These are phyloP conservation scores for Pulveroboletus sp. DNA, from an alignment of 768 basidiomycete genomes.

Conservation along the genomic window DNA sequence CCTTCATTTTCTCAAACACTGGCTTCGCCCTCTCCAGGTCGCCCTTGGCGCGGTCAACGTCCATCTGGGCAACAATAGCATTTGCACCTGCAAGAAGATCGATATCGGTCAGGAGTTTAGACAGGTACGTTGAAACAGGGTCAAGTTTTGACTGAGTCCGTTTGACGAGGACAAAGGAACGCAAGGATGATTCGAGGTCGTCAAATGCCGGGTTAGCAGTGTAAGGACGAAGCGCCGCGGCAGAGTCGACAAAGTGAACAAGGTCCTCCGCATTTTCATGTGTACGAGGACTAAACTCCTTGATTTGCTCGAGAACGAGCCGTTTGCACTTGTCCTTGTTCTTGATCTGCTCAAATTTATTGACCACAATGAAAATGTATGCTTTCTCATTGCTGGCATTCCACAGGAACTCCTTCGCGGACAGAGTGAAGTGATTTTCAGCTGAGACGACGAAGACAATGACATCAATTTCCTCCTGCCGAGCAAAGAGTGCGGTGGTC, in stretches of 20 bases:
- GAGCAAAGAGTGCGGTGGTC: constrained; percentile 92
- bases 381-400: constrained; percentile 96
- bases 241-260: constrained; percentile 97
- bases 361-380: constrained; percentile 96
- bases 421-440: constrained; percentile 97
- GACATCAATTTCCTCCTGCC: constrained; percentile 97
- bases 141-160: constrained; percentile 94
- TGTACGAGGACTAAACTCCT: constrained; percentile 85
- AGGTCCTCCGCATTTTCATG: constrained; percentile 88
- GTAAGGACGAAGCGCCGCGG: constrained; percentile 62
- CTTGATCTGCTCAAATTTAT: constrained; percentile 93
- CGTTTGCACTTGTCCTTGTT: constrained; percentile 92
- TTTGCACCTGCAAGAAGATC: constrained; percentile 85
- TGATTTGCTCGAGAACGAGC: constrained; percentile 89
- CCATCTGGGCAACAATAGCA: constrained; percentile 75
- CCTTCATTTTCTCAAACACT: constrained; percentile 83
- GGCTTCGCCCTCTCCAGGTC: constrained; percentile 71
- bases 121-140: constrained; percentile 88
- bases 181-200: constrained; percentile 82
- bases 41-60: constrained; percentile 64
- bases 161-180: constrained; percentile 94
- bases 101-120: constrained; percentile 84
- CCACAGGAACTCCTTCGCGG: constrained; percentile 89
- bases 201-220: constrained; percentile 70
- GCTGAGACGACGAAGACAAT: constrained; percentile 97